Base-by-base conservation (phyloP, 1,139 yeast species). In the Geotrichum aggregatum region DNA sequence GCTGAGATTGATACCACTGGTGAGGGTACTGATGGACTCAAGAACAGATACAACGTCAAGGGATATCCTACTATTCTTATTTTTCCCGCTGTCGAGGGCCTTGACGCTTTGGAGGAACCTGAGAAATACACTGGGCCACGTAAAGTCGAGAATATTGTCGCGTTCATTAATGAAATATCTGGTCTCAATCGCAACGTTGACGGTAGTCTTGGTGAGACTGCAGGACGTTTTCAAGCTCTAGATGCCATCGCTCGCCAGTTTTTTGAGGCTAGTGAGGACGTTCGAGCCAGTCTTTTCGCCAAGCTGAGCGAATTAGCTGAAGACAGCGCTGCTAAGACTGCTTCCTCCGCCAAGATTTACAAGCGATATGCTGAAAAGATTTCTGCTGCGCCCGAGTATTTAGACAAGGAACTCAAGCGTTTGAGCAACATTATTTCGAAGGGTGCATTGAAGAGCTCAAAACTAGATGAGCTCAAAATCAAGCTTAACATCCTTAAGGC, bases 31-130 rank as follows among this genome's bases (percentile, higher is more conserved):
- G 73, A 76, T 21, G 71, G 71, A 52, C 62, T 80, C 42, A 69
- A 71, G 52, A 67, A 66, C 7, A 72, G 70, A 56, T 83, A 73
- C 63, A 72, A 69, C 1, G 67, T 84, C 50, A 59, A 66, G 7
- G 68, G 71, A 2, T 76, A 73, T 63, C 92, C 91, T 13, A 75
- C 83, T 1, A 67, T 84, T 24, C 61, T 82, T 39, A 76, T 70
- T 54, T 76, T 83, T 61, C 63, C 66, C 18, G 61, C 57, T 30
- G 52, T 40, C 19, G 52, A 59, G 52, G 43, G 42, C 11, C 71
- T 72, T 22, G 65, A 65, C 19, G 42, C 30, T 11, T 44, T 36
- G 30, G 76, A 75, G 7, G 66, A 72, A 42, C 71, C 72, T 21
- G 66, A 65, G 19, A 66, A 70, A 13, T 82, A 82, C 38, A 62